These are phyloP conservation scores for Hortiboletus rubellus DNA, from an alignment of 1,284 basidiomycete species.

Conservation along the genomic window DNA sequence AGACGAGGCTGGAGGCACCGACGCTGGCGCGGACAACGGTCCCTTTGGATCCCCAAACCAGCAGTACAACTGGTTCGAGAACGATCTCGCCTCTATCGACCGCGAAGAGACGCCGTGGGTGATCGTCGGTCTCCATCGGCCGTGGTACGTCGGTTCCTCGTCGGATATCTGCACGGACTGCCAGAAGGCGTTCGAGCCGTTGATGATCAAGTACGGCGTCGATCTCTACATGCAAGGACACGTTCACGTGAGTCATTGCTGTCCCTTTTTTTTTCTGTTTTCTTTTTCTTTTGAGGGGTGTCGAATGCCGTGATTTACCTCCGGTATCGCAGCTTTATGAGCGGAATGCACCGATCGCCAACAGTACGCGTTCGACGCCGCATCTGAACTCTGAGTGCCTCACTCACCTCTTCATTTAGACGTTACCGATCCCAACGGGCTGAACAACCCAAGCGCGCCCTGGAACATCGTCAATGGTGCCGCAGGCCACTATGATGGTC, in stretches of 20 bases:
- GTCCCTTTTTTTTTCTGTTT: background rate
- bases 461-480: constrained; percentile 34
- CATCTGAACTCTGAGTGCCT: background rate
- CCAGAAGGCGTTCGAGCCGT: constrained; percentile 31
- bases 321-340: constrained; percentile 21
- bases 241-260: constrained; percentile 15
- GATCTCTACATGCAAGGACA: constrained; percentile 35
- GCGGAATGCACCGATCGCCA: constrained; percentile 30
- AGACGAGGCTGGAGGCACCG: constrained; percentile 19
- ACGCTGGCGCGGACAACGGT: constrained; percentile 21
- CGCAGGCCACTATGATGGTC: constrained; percentile 33
- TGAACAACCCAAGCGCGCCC: constrained; percentile 28
- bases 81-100: constrained; percentile 27
- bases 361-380: constrained; percentile 13
- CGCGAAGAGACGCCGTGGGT: constrained; percentile 29
- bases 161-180: constrained; percentile 18
- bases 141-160: constrained; percentile 28
- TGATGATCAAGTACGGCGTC: constrained; percentile 35
- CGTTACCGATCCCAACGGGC: constrained; percentile 24
- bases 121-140: constrained; percentile 29
- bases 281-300: too few relatives aligned
- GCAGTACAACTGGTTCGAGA: constrained; percentile 30
- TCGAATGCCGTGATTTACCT: background rate
- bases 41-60: constrained; percentile 30
- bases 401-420: constrained; percentile 8